A percentile compares a stretch with the other conserved stretches of the same genome.
These are phyloP conservation scores for Lasiodiplodia gonubiensis DNA, from an alignment of 2,329 filamentous ascomycete genomes.

Conservation along the genomic window DNA sequence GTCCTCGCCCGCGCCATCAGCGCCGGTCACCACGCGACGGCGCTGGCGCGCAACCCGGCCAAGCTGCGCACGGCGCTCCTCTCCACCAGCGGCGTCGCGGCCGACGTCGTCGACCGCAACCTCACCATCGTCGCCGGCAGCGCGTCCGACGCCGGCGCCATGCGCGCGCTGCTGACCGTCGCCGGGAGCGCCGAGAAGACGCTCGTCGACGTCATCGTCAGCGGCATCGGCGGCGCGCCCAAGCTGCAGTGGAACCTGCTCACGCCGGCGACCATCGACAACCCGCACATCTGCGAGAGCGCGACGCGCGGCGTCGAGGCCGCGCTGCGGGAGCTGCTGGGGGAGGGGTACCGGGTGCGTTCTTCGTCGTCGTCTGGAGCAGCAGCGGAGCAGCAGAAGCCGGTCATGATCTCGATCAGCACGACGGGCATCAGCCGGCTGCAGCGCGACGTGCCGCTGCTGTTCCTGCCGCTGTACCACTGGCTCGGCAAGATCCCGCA, in stretches of 20 bases:
- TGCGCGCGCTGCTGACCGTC: slow-evolving; percentile 45
- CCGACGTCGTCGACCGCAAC: slow-evolving; percentile 42
- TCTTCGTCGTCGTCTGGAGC: too few species aligned
- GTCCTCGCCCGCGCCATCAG: slow-evolving; percentile 53
- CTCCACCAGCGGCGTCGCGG: slow-evolving; percentile 46
- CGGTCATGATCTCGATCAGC: slow-evolving; percentile 41
- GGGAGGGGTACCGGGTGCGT: slow-evolving; percentile 14
- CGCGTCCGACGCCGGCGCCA: slow-evolving; percentile 49
- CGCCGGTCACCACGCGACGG: slow-evolving; percentile 45
- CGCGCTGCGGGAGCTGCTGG: slow-evolving; percentile 37
- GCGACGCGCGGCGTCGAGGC: slow-evolving; percentile 40
- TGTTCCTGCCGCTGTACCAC: slow-evolving; percentile 44
- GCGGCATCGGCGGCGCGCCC: slow-evolving; percentile 53
- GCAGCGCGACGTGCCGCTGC: slow-evolving; percentile 45
- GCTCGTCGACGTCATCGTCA: slow-evolving; percentile 54
- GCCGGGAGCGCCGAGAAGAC: slow-evolving; percentile 21
- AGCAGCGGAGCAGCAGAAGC: neutral
- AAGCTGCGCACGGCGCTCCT: slow-evolving; percentile 55
- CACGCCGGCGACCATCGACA: slow-evolving; percentile 41
- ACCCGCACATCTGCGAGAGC: slow-evolving; percentile 44
- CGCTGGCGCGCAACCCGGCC: slow-evolving; percentile 55
- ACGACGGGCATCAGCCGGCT: slow-evolving; percentile 46
- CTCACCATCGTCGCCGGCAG: slow-evolving; percentile 58
- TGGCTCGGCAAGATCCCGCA: slow-evolving; percentile 45
- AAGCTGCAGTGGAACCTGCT: slow-evolving; percentile 34